phyloP scores from a whole-genome alignment of 176 grass and related monocot genomes.

The maize (Zea mays) region DNA sequence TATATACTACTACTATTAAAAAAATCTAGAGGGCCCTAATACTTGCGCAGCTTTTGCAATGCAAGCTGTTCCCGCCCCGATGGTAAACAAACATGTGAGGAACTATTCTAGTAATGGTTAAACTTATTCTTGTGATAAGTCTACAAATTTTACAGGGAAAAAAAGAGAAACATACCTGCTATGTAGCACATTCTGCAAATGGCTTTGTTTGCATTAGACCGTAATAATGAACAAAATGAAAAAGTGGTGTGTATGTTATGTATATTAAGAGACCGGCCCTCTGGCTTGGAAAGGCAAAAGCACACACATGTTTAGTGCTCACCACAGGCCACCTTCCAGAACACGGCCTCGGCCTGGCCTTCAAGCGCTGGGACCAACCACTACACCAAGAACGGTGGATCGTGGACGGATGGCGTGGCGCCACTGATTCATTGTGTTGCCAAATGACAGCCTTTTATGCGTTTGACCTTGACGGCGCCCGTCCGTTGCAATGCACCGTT shows the following conservation, averaged over 20 bases:
- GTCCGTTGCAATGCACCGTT: conserved; percentile 8
- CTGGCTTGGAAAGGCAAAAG: neutral
- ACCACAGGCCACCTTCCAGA: conserved; percentile 28
- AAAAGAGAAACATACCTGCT: no score
- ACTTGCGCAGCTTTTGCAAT: neutral
- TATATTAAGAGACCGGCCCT: neutral
- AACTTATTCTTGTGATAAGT: no score
- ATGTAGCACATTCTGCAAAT: no score
- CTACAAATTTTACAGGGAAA: no score
- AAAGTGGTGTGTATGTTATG: neutral
- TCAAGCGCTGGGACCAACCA: conserved; percentile 36
- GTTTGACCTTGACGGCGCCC: conserved; percentile 32
- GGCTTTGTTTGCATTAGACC: neutral
- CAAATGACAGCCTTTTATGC: conserved; percentile 37
- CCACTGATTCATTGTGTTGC: conserved; percentile 8
- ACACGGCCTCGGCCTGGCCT: neutral
- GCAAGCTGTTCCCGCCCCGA: neutral
- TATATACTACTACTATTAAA: neutral
- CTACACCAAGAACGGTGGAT: conserved; percentile 37
- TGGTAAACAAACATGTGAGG: neutral
- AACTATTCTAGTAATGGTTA: no score
- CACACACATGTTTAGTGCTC: neutral
- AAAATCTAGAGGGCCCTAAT: neutral
- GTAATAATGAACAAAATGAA: neutral
- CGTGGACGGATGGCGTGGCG: conserved; percentile 33